Percentiles rank a stretch among this genome's conserved stretches.
Evolutionary conservation across 768 basidiomycete species (phyloP).

Genomic region (Auriscalpium microsporum): DNA sequence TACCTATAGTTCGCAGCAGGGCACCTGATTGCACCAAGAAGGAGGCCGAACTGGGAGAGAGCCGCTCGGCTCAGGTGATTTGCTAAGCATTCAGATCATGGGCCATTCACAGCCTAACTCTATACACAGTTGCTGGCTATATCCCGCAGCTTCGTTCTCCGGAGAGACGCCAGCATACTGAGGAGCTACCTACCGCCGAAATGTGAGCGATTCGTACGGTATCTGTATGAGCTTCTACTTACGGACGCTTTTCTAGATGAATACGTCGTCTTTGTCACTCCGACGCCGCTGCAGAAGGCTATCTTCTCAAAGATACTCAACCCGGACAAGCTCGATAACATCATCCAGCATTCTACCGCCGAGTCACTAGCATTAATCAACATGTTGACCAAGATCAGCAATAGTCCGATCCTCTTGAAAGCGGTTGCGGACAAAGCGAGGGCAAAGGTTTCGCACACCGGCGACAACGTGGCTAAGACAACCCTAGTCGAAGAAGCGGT

Average conservation of each 20-base stretch:
- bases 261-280: slow-evolving; percentile 95
- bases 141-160: slow-evolving; percentile 83
- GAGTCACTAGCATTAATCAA: slow-evolving; percentile 76
- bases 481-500: slow-evolving; percentile 52
- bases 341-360: slow-evolving; percentile 64
- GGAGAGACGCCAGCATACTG: slow-evolving; percentile 78
- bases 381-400: slow-evolving; percentile 83
- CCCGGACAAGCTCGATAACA: slow-evolving; percentile 56
- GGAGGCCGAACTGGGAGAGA: slow-evolving; percentile 71
- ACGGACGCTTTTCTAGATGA: slow-evolving; percentile 52
- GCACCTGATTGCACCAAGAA: slow-evolving; percentile 63
- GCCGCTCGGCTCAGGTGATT: slow-evolving; percentile 64
- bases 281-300: slow-evolving; percentile 71
- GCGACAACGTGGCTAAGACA: slow-evolving; percentile 33
- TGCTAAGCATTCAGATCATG: neutral
- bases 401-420: slow-evolving; percentile 81
- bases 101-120: neutral
- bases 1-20: slow-evolving; percentile 79
- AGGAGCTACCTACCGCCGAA: slow-evolving; percentile 87
- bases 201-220: slow-evolving; percentile 38
- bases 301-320: slow-evolving; percentile 74
- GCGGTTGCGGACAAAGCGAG: slow-evolving; percentile 62
- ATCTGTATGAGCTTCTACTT: neutral
- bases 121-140: slow-evolving; percentile 51
- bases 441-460: slow-evolving; percentile 25